phyloP scores from a whole-genome alignment of 106 monocot species.

The Vanilla planifolia region DNA sequence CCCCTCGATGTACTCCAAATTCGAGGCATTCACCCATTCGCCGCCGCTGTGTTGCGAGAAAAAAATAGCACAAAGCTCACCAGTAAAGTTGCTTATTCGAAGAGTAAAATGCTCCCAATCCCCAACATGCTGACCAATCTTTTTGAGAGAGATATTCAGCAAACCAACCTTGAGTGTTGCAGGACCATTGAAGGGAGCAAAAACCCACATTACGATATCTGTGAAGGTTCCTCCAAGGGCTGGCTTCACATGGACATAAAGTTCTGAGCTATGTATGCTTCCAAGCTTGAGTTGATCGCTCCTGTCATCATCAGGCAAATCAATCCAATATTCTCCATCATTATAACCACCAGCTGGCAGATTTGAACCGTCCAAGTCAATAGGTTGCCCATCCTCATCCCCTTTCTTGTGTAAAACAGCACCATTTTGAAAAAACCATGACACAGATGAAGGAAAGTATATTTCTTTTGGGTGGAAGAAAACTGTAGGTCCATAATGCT shows the following conservation, averaged over 20 bases:
- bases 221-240: slow-evolving; percentile 88
- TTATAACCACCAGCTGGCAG: slow-evolving; percentile 80
- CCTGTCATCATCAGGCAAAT: slow-evolving; percentile 63
- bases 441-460: slow-evolving; percentile 86
- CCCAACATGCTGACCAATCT: slow-evolving; percentile 71
- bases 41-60: slow-evolving; percentile 98
- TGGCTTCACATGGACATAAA: slow-evolving; percentile 88
- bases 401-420: slow-evolving; percentile 58
- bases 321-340: slow-evolving; percentile 95
- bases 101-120: slow-evolving; percentile 99
- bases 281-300: slow-evolving; percentile 47
- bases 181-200: slow-evolving; percentile 97
- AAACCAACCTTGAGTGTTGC: slow-evolving; percentile 70
- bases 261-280: slow-evolving; percentile 60
- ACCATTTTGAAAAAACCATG: slow-evolving; percentile 95
- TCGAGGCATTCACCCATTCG: slow-evolving; percentile 64
- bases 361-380: slow-evolving; percentile 61
- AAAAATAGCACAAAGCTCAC: slow-evolving; percentile 76
- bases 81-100: slow-evolving; percentile 76
- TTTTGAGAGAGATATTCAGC: slow-evolving; percentile 42
- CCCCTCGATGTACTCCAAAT: slow-evolving; percentile 69
- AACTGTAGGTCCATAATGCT: slow-evolving; percentile 86
- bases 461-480: slow-evolving; percentile 88
- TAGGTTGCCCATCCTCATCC: slow-evolving; percentile 30
- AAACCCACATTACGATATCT: slow-evolving; percentile 93